Base-by-base conservation (phyloP, 306 rosid genomes). In the Prunus armeniaca region DNA sequence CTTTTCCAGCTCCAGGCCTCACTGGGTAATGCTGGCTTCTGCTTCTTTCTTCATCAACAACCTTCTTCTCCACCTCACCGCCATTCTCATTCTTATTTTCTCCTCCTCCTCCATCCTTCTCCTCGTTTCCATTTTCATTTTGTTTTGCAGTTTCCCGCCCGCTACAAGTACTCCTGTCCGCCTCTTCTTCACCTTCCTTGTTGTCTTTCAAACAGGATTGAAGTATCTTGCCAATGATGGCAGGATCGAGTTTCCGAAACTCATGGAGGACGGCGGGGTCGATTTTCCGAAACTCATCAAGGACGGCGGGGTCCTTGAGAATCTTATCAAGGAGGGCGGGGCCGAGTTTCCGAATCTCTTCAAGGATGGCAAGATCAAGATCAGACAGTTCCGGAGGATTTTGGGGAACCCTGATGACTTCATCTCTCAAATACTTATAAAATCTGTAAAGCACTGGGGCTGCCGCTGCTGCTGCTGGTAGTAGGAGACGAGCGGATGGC, bases 1-100 rank as follows among this genome's bases (percentile, higher is more conserved):
- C 84, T 83, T 79, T 84, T 72, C 43, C 82, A 54, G 93, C 93
- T 30, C 89, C 93, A 2, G 93, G 96, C 78, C 99, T 85, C 86
- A 89, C 81, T 2, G 97, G 99, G 34, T 82, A 86, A 58, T 86
- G 90, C 10, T 74, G 73, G 72, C 22, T 82, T 52, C 38, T 57
- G 47, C 8, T 73, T 64, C 76, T 18, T 47, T 66, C 76, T 20
- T 20, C 34, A 60, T 4, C 34, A 49, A 49, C 82, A 30, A 54
- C 38, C 51, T 56, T 67, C 80, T 41, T 76, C 66, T 27, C 56
- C 61, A 41, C 56, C n/a, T 3, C 76, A 54, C 65, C 84, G 49
- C 67, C 86, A 60, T 70, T 67, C 79, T 84, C 91, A 55, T 76
- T 76, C 81, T 79, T 77, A 43, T 65, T 50, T 70, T 79, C 87